Evolutionary conservation across 169 alveolate genomes (phyloP).

Genomic region (Plasmodium sp.): DNA sequence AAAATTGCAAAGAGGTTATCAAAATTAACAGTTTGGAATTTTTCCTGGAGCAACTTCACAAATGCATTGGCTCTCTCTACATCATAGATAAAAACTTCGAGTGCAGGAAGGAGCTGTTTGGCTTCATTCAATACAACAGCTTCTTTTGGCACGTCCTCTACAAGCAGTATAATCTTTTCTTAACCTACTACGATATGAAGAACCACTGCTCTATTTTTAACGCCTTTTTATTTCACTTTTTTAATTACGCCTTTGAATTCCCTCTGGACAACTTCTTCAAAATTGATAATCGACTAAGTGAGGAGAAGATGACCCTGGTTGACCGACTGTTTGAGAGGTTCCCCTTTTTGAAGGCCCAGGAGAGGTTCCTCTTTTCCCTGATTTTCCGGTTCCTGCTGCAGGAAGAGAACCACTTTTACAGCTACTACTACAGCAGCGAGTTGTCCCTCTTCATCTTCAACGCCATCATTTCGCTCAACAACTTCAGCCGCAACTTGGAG

Average conservation of each 20-base stretch:
- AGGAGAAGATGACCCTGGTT: background rate
- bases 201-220: conserved; percentile 55
- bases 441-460: conserved; percentile 49
- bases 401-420: conserved; percentile 62
- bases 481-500: conserved; percentile 18
- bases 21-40: conserved; percentile 12
- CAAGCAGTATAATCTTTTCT: conserved; percentile 56
- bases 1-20: conserved; percentile 17
- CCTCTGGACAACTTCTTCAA: conserved; percentile 70
- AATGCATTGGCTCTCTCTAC: conserved; percentile 21
- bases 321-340: conserved; percentile 3
- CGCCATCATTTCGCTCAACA: conserved; percentile 44
- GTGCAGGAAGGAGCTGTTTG: conserved; percentile 25
- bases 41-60: conserved; percentile 20
- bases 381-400: conserved; percentile 47
- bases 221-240: conserved; percentile 24
- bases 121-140: conserved; percentile 49
- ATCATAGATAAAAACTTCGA: conserved; percentile 34
- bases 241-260: conserved; percentile 68
- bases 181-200: conserved; percentile 45
- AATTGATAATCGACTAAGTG: conserved; percentile 18
- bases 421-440: conserved; percentile 32
- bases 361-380: conserved; percentile 5
- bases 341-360: conserved; percentile 30
- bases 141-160: conserved; percentile 55